Evolutionary conservation across 179 eudicot genomes (phyloP).

Genomic region (Spergularia azorica): DNA sequence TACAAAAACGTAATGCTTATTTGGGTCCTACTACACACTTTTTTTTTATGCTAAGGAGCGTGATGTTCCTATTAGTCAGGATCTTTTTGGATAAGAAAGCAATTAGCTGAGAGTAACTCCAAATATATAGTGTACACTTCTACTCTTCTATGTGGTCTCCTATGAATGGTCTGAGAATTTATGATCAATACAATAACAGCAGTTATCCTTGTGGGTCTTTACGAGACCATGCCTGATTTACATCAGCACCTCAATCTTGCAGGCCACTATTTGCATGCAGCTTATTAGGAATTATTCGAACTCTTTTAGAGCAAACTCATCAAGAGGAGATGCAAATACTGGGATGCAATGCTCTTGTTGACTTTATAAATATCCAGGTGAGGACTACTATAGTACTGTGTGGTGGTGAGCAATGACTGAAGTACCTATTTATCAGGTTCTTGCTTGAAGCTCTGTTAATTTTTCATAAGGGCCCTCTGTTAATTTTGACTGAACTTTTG

Average conservation of each 20-base stretch:
- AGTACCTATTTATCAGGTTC: not conserved
- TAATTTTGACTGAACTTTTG: not conserved
- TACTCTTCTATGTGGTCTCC: not conserved
- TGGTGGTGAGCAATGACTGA: not conserved
- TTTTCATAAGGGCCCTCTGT: too few species aligned
- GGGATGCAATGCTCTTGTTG: constrained; percentile 75
- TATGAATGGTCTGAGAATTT: too few species aligned
- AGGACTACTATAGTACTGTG: constrained; percentile 6
- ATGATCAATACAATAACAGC: not conserved
- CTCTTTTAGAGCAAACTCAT: constrained; percentile 70
- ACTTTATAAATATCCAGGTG: constrained; percentile 83
- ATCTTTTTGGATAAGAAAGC: not conserved
- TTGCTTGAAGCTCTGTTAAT: not conserved
- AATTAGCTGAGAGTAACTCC: not conserved
- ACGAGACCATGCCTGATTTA: constrained; percentile 3
- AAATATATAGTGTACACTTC: not conserved
- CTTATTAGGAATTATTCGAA: constrained; percentile 65
- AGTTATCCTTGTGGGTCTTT: constrained; percentile 10
- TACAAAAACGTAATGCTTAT: not conserved
- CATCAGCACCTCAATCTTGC: constrained; percentile 30
- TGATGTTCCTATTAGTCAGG: not conserved
- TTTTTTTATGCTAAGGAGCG: not conserved
- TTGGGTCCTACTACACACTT: not conserved
- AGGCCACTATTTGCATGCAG: constrained; percentile 86
- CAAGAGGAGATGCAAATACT: constrained; percentile 64